Conservation (phyloP, 192 early-diverging fungal species). For the Coemansia sp. region DNA sequence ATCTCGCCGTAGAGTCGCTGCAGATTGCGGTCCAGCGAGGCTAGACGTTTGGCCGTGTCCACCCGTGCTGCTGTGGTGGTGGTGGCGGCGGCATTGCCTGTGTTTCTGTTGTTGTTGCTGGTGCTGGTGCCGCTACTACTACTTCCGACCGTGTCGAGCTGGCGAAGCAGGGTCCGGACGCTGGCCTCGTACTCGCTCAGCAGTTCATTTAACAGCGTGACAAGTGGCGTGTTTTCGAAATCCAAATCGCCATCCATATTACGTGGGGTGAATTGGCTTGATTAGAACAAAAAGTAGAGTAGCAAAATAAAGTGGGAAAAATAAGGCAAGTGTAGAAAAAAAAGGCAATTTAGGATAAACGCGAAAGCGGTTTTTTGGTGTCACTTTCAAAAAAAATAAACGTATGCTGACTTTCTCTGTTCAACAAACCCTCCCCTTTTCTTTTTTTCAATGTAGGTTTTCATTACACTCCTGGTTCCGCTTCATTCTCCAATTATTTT, state of each 20-base stretch:
- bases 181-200: slow-evolving; percentile 33
- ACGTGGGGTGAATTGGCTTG: background rate
- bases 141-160: slow-evolving; percentile 24
- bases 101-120: slow-evolving; percentile 36
- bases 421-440: no score
- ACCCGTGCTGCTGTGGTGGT: background rate
- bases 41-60: slow-evolving; percentile 9
- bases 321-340: background rate
- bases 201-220: slow-evolving; percentile 32
- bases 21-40: slow-evolving; percentile 29
- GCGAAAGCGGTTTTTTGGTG: no score
- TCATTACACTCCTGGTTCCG: background rate
- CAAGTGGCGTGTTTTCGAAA: slow-evolving; percentile 36
- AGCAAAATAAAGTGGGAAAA: background rate
- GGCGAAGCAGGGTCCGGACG: slow-evolving; percentile 36
- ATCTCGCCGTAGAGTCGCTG: slow-evolving; percentile 39
- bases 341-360: background rate
- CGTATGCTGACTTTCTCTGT: no score
- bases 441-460: no score
- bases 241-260: slow-evolving; percentile 29
- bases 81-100: slow-evolving; percentile 3
- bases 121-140: background rate
- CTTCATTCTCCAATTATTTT: background rate
- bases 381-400: no score
- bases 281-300: background rate